Evolutionary conservation across 208 protist genomes (phyloP).

Genomic region (Phytomonas francai): DNA sequence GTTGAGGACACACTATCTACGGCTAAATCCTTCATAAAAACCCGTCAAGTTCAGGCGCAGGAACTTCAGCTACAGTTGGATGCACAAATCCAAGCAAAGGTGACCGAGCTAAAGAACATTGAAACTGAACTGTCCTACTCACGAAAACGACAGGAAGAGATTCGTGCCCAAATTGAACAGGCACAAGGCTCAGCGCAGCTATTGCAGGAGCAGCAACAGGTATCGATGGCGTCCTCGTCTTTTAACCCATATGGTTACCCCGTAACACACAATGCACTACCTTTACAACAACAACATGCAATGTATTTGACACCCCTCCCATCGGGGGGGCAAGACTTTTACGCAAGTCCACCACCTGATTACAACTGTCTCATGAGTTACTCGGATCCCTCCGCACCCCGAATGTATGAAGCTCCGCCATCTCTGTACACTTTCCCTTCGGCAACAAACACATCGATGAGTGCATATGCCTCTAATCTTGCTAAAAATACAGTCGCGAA

Average conservation of each 20-base stretch:
- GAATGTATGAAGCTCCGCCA: neutral
- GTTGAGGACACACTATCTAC: conserved; percentile 36
- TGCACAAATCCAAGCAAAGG: conserved; percentile 63
- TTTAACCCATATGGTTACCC: neutral
- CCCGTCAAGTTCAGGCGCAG: conserved; percentile 49
- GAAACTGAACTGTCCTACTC: conserved; percentile 35
- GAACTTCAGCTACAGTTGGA: conserved; percentile 50
- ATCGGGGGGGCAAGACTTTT: neutral
- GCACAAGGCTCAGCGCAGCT: conserved; percentile 14
- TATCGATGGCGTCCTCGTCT: conserved; percentile 2
- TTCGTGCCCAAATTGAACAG: conserved; percentile 22
- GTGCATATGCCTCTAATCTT: neutral
- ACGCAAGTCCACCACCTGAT: neutral
- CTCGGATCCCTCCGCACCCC: neutral
- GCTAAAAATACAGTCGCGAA: neutral
- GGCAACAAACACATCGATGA: neutral
- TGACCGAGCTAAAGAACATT: conserved; percentile 46
- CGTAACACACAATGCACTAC: neutral
- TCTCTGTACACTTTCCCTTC: neutral
- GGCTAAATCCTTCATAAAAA: conserved; percentile 55
- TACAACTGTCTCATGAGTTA: neutral
- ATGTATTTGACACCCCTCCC: neutral
- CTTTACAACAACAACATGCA: neutral
- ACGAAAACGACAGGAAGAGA: conserved; percentile 26
- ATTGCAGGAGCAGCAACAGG: conserved; percentile 3